Conservation (phyloP, 169 alveolate species). For the Plasmodium malariae region DNA sequence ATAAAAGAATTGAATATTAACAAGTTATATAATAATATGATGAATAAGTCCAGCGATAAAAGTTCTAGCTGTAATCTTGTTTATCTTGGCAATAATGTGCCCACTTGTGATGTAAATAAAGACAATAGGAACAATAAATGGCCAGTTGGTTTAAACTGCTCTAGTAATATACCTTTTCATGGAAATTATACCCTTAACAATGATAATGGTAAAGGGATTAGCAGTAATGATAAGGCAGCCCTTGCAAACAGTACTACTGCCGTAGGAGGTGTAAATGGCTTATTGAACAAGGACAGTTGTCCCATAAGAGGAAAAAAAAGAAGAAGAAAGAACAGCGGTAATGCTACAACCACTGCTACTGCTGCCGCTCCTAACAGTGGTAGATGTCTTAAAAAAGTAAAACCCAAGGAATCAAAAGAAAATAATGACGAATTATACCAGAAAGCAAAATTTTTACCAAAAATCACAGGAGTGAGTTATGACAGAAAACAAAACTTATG, state of each 20-base stretch:
- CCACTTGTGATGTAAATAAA: no score
- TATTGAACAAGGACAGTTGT: background rate
- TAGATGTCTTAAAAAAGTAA: background rate
- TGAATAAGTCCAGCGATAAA: background rate
- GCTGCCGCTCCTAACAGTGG: no score
- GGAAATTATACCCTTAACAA: constrained; percentile 3
- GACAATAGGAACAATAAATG: no score
- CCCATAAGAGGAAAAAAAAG: background rate
- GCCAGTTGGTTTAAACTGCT: background rate
- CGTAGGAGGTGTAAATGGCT: background rate
- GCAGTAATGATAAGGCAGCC: background rate
- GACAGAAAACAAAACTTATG: constrained; percentile 86
- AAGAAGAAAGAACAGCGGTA: background rate
- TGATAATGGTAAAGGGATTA: no score
- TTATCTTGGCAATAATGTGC: no score
- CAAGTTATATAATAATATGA: no score
- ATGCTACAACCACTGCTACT: background rate
- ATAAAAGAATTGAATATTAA: background rate
- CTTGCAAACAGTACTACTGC: no score
- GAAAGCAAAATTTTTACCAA: constrained; percentile 82
- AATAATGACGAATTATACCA: constrained; percentile 83
- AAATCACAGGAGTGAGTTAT: constrained; percentile 87
- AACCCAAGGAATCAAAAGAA: constrained; percentile 18
- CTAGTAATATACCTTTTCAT: background rate
- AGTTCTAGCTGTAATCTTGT: no score